A percentile compares a stretch with the other conserved stretches of the same genome.
Conservation (phyloP, 148 eudicot species). For the Linanthus parryae region DNA sequence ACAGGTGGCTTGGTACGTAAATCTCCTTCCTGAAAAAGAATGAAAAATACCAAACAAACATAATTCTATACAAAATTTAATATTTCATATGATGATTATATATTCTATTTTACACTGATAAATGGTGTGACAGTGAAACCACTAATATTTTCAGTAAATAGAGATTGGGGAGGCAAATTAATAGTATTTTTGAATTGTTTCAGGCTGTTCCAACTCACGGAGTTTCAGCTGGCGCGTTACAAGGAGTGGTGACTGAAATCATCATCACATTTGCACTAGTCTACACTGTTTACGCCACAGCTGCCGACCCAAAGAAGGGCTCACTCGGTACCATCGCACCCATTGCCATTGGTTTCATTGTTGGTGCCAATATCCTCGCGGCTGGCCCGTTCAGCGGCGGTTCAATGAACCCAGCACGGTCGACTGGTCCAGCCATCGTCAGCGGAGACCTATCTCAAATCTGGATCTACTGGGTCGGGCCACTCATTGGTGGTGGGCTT, state of each 20-base stretch:
- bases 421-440: slow-evolving; percentile 69
- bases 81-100: no score
- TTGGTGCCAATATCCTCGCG: slow-evolving; percentile 79
- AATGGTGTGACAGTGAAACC: no score
- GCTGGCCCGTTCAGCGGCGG: slow-evolving; percentile 88
- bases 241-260: slow-evolving; percentile 74
- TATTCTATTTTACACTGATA: no score
- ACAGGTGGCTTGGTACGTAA: slow-evolving; percentile 47
- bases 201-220: slow-evolving; percentile 63
- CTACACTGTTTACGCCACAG: slow-evolving; percentile 85
- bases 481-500: slow-evolving; percentile 78
- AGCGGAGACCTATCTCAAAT: slow-evolving; percentile 50
- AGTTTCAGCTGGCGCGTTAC: slow-evolving; percentile 50
- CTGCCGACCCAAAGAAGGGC: slow-evolving; percentile 88
- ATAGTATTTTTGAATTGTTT: no score
- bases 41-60: neutral
- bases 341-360: slow-evolving; percentile 78
- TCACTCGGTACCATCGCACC: slow-evolving; percentile 68
- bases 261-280: slow-evolving; percentile 73
- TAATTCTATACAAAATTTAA: neutral
- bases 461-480: slow-evolving; percentile 92
- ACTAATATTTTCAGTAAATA: no score
- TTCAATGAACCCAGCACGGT: slow-evolving; percentile 93
- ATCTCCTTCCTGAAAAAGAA: no score
- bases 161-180: no score